phyloP scores from a whole-genome alignment of 768 basidiomycete genomes.

The Tubosaeta sp. region DNA sequence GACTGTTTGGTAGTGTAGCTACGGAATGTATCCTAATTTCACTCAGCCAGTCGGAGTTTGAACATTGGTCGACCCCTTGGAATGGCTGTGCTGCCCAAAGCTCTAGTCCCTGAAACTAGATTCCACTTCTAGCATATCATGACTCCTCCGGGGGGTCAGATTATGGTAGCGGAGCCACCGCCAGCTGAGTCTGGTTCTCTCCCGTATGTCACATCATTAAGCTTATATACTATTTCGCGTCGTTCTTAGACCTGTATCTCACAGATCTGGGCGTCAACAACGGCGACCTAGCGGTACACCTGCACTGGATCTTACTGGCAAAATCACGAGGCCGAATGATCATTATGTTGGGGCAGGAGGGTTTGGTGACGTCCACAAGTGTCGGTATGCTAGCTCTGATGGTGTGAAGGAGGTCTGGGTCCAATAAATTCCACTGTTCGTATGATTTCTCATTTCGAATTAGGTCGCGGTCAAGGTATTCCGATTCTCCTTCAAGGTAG shows the following conservation, averaged over 20 bases:
- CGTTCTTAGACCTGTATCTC: not conserved
- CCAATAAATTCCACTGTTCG: not conserved
- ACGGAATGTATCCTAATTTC: too few relatives aligned
- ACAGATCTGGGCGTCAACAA: not conserved
- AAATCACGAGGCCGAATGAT: not conserved
- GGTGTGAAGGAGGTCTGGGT: not conserved
- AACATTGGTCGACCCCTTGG: too few relatives aligned
- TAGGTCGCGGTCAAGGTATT: conserved; percentile 15
- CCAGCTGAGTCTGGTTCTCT: not conserved
- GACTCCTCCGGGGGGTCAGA: not conserved
- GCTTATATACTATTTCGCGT: too few relatives aligned
- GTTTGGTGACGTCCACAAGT: conserved; percentile 7
- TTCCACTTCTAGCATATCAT: too few relatives aligned
- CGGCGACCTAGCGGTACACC: not conserved
- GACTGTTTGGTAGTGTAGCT: too few relatives aligned
- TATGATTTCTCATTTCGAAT: not conserved
- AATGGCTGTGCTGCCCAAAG: too few relatives aligned
- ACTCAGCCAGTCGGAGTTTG: too few relatives aligned
- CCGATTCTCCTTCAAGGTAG: conserved; percentile 5
- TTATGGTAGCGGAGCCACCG: not conserved
- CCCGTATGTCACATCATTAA: not conserved
- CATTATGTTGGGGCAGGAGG: conserved; percentile 1
- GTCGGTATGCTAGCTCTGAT: not conserved
- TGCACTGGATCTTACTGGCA: conserved; percentile 2
- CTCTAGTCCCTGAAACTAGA: too few relatives aligned